Conservation (phyloP, 495 filamentous ascomycete genomes). For the Penicillium cosmopolitanum region DNA sequence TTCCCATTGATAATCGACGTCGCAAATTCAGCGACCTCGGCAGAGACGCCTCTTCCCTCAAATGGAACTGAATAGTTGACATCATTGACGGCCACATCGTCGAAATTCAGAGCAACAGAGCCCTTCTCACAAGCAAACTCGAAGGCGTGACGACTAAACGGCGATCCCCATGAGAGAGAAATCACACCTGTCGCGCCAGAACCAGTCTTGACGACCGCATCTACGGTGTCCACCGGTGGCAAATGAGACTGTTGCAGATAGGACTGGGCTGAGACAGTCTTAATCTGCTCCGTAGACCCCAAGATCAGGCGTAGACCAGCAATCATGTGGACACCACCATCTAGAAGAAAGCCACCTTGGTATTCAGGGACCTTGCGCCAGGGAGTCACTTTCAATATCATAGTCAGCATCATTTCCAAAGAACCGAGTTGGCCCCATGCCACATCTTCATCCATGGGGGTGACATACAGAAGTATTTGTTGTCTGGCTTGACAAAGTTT, state of each 20-base stretch:
- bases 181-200: slow-evolving; percentile 67
- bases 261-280: slow-evolving; percentile 61
- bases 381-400: slow-evolving; percentile 53
- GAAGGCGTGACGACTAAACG: slow-evolving; percentile 56
- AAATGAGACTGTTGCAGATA: slow-evolving; percentile 62
- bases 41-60: slow-evolving; percentile 60
- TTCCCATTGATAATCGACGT: slow-evolving; percentile 51
- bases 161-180: slow-evolving; percentile 67
- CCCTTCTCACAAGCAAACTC: slow-evolving; percentile 55
- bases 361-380: slow-evolving; percentile 76
- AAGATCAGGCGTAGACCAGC: slow-evolving; percentile 66
- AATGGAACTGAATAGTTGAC: slow-evolving; percentile 56
- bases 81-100: slow-evolving; percentile 58
- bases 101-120: slow-evolving; percentile 54
- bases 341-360: slow-evolving; percentile 79
- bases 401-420: background rate
- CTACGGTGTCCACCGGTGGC: slow-evolving; percentile 74
- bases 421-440: background rate
- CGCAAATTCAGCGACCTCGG: slow-evolving; percentile 71
- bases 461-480: slow-evolving; percentile 59
- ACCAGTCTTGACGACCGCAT: slow-evolving; percentile 62
- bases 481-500: slow-evolving; percentile 55
- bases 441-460: background rate
- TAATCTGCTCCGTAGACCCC: slow-evolving; percentile 47
- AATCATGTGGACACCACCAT: slow-evolving; percentile 75